Evolutionary conservation across 176 grass and related monocot genomes (phyloP), one percentile per base, ranked within the genome.

Genomic region (Triticum urartu): DNA sequence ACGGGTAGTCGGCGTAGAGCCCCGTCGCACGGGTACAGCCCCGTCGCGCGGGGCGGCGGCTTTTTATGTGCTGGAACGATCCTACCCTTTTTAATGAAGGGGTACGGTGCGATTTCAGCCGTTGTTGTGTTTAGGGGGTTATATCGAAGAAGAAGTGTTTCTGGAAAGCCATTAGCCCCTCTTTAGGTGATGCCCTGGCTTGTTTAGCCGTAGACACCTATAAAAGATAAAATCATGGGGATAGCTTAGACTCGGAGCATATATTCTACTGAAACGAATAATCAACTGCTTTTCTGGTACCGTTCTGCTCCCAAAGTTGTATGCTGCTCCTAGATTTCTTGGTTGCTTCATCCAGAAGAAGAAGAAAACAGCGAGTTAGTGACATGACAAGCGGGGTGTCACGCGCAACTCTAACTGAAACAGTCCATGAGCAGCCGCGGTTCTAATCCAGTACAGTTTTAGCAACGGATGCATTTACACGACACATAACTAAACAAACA

Each of bases 291-390:
- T 61, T 28, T 14, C 47, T 4, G 25, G 9, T 62, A 11, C 8
- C 3, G 20, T 72, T 11, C 9, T 66, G n/a, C 10, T 33, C 34
- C 32, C 69, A 21, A 80, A 35, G 43, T 8, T 11, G 68, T 18
- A 12, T 7, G 9, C 77, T 24, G 10, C 43, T 42, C 40, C 40
- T 42, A 59, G 28, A 28, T 81, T 75, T 76, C 45, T 7, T 20
- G 14, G 72, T 35, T 25, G 72, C 28, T 83, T 47, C 70, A 30
- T 77, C 70, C 52, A 69, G 62, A 81, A 68, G 61, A 89, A 69
- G 25, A 21, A 22, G 26, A 84, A 56, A 0, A 36, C 22, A 14
- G 32, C 24, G 59, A 60, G 11, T 1, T 3, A 79, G 17, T 35
- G 56, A 36, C 3, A 48, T 21, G 20, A 35, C 18, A 21, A 1